Conservation (phyloP, 805 yeast genomes). For the Lipomyces oligophaga region DNA sequence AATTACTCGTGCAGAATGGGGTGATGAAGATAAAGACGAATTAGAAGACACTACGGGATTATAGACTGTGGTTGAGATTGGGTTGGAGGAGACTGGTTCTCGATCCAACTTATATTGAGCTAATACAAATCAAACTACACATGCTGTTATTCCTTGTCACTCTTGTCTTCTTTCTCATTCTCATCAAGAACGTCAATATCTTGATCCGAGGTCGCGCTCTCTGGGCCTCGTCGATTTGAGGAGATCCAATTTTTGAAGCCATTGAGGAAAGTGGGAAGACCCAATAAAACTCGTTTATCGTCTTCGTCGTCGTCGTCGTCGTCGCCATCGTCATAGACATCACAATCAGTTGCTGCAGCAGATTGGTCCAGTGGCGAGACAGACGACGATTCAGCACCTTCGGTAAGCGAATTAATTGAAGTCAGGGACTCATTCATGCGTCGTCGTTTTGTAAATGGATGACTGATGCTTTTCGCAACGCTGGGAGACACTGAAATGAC, state of each 20-base stretch:
- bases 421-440: background rate
- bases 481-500: conserved; percentile 15
- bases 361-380: too few species aligned
- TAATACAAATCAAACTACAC: too few species aligned
- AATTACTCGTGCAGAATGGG: conserved; percentile 36
- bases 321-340: background rate
- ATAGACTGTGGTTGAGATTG: too few species aligned
- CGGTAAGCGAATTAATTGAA: too few species aligned
- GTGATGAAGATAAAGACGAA: too few species aligned
- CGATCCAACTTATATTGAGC: too few species aligned
- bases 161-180: too few species aligned
- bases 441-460: conserved; percentile 18
- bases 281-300: conserved; percentile 18
- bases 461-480: conserved; percentile 9
- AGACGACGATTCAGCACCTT: too few species aligned
- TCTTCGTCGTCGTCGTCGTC: conserved; percentile 26
- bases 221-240: conserved; percentile 3
- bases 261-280: conserved; percentile 18
- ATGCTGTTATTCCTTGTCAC: too few species aligned
- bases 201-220: background rate
- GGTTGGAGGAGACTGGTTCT: too few species aligned
- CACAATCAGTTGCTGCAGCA: conserved; percentile 1
- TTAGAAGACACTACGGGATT: too few species aligned
- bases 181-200: too few species aligned
- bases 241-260: conserved; percentile 26